These are phyloP conservation scores for Mycena kentingensis DNA, from an alignment of 768 basidiomycete genomes.

Conservation along the genomic window DNA sequence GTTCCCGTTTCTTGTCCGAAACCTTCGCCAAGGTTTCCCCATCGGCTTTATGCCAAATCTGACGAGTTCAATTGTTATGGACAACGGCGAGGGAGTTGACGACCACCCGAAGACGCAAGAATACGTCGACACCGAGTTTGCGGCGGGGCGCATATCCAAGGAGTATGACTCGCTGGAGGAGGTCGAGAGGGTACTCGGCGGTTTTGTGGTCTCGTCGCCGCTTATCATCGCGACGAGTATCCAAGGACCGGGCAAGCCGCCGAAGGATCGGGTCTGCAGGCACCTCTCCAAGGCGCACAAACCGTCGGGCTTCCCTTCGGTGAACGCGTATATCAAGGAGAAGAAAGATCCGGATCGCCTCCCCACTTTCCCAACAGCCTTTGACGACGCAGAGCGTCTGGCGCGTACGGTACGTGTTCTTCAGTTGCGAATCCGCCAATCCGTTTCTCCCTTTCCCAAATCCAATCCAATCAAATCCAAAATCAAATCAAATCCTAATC, in stretches of 20 bases:
- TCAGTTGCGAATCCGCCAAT: background rate
- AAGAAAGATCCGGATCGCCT: too few species aligned
- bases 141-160: conserved; percentile 15
- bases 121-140: conserved; percentile 20
- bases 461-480: too few species aligned
- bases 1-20: conserved; percentile 34
- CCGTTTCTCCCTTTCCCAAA: background rate
- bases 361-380: conserved; percentile 16
- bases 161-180: conserved; percentile 21
- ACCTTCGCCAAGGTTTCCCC: conserved; percentile 35
- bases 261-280: conserved; percentile 7
- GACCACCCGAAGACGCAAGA: conserved; percentile 12
- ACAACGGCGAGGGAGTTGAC: conserved; percentile 17
- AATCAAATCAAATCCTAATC: too few species aligned
- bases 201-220: conserved; percentile 33
- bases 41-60: conserved; percentile 33
- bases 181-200: conserved; percentile 25
- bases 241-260: background rate
- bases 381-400: conserved; percentile 8
- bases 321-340: conserved; percentile 12
- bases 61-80: conserved; percentile 5
- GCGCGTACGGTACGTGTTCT: conserved; percentile 8
- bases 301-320: background rate
- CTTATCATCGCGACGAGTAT: conserved; percentile 24
- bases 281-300: conserved; percentile 6